Conservation (phyloP, 805 yeast genomes). For the Candida maesae region DNA sequence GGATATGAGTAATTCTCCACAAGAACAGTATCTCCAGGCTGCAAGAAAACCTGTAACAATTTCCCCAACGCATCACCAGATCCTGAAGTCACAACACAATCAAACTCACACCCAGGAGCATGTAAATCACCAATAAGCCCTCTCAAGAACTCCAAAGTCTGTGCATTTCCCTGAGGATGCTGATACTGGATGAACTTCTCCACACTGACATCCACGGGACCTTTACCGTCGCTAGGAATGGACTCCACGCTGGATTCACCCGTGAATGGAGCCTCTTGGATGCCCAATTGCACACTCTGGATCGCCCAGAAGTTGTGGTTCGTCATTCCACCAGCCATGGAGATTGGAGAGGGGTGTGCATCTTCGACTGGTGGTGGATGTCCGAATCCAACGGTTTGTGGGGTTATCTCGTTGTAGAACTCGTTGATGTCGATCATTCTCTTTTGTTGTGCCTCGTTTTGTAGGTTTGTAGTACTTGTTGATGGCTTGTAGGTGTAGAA, state of each 20-base stretch:
- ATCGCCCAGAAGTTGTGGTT: constrained; percentile 8
- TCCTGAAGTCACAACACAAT: constrained; percentile 42
- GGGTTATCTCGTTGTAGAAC: constrained; percentile 2
- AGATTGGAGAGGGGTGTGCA: constrained; percentile 8
- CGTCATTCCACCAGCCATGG: constrained; percentile 12
- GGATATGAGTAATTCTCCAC: constrained; percentile 66
- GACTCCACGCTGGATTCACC: constrained; percentile 1
- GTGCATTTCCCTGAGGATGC: constrained; percentile 53
- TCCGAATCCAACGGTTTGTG: constrained; percentile 4
- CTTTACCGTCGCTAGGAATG: too few relatives aligned
- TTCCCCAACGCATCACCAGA: constrained; percentile 54
- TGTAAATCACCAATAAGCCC: constrained; percentile 38
- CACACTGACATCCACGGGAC: background rate
- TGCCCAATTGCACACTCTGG: constrained; percentile 9
- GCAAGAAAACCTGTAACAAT: constrained; percentile 43
- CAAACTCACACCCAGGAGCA: constrained; percentile 30
- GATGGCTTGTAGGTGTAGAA: too few relatives aligned
- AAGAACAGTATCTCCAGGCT: constrained; percentile 52
- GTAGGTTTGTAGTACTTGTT: too few relatives aligned
- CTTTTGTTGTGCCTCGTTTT: too few relatives aligned
- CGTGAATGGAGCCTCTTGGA: constrained; percentile 6
- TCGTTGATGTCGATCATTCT: constrained; percentile 6
- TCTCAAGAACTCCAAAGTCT: constrained; percentile 55
- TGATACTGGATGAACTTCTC: constrained; percentile 9
- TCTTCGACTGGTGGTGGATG: constrained; percentile 8